Base-by-base conservation (phyloP, 345 rosid species). In the Citrus sp. region DNA sequence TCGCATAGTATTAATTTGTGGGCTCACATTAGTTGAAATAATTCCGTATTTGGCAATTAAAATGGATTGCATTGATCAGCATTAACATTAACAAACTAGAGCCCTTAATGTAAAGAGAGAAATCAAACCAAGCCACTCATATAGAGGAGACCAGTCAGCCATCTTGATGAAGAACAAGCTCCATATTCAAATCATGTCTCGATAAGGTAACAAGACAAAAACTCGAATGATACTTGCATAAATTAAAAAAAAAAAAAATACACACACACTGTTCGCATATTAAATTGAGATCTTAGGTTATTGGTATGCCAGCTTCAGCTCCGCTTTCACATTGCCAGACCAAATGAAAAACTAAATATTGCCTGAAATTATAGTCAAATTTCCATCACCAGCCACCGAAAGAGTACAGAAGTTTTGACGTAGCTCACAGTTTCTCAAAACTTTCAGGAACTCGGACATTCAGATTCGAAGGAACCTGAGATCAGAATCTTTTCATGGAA, bases 361-460 rank as follows among this genome's bases (percentile, higher is more conserved):
- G 5, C n/a, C 35, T 2, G 24, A 65, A 63, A 27, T 25, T 67
- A 18, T 25, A 35, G 55, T 71, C 34, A 42, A 54, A 70, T 68
- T 12, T 70, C 69, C 67, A 34, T 34, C 21, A 55, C 6, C 61
- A 64, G 32, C 38, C 30, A 38, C 32, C 71, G 32, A 56, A 22
- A 27, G 25, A 27, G 54, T 9, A 58, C 18, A 22, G 27, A 74
- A 34, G 59, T 32, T 40, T 66, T 28, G n/a, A 25, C 2, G 49
- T 16, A 42, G 84, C 98, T 90, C 87, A 96, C 98, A 90, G 61
- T 85, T 93, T 96, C 88, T 96, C 91, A 51, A 85, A 96, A 85
- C 86, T 88, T 64, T 87, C 87, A 40, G 99, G 97, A 84, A 90
- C 90, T 76, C 88, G 89, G 61, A 88, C 22, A 42, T 82, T 80